Base-by-base conservation (phyloP, 1,139 yeast genomes). In the Arxiozyma heterogenica region DNA sequence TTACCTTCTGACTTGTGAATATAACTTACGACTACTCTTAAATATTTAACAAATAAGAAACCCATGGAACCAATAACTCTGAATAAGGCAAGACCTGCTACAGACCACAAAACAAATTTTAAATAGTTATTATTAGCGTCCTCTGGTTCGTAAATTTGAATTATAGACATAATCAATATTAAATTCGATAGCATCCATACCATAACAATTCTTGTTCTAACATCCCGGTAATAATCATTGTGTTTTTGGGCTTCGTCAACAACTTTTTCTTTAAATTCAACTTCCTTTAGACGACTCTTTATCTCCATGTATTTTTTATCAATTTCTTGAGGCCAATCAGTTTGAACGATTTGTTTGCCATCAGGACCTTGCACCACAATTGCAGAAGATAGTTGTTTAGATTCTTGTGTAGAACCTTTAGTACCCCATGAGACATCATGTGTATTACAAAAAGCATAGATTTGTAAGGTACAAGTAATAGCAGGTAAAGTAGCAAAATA, bases 361-460 rank as follows among this genome's bases (percentile, higher is more conserved):
- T 76, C 74, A 47, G 77, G 78, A 44, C 77, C 78, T 60, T 75
- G 78, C 51, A 73, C 74, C 53, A 78, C 80, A 30, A 78, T 82
- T 17, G 88, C 90, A 30, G 81, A 77, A 48, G 89, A 86, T 53
- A 84, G 72, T 54, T 79, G 82, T 62, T 82, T 82, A 18, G 82
- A 77, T 50, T 84, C 86, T 59, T 82, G 81, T 60, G 85, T 86
- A 58, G 91, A 96, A 60, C 97, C 97, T 68, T 90, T 90, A 0
- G 97, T 91, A 71, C 97, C 97, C 97, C 97, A 91, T 0, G 96
- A 86, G 52, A 90, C 95, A 75, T 53, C 55, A 42, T 53, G 55
- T 5, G 96, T 89, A 67, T 90, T 90, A 73, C 98, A 90, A 70
- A 89, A 88, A 1, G 98, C 96, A 73, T 88, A 90, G 55, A 90